phyloP scores from a whole-genome alignment of 208 protist species.

The Trypanosoma cruzi region DNA sequence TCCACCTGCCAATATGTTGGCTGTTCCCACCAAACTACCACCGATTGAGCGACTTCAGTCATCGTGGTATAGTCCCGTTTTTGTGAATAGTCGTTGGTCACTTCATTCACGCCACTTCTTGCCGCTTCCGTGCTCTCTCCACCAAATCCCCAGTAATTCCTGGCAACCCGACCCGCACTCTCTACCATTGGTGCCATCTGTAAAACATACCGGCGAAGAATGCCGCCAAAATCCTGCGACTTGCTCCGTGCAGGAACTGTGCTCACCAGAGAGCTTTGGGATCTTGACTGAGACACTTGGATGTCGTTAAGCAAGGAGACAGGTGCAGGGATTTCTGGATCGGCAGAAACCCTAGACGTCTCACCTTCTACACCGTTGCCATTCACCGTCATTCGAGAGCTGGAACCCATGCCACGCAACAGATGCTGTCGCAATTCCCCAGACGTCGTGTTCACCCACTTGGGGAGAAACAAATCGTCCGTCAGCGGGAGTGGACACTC shows the following conservation, averaged over 20 bases:
- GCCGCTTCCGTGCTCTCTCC: not conserved
- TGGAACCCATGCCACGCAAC: not conserved
- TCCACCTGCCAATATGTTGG: slow-evolving; percentile 24
- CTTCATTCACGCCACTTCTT: not conserved
- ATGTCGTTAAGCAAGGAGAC: not conserved
- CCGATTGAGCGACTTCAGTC: slow-evolving; percentile 20
- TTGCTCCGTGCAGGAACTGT: not conserved
- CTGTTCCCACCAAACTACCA: slow-evolving; percentile 32
- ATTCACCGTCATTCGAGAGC: not conserved
- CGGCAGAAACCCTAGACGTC: not conserved
- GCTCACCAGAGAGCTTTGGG: not conserved
- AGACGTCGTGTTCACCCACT: slow-evolving; percentile 36
- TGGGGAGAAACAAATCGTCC: slow-evolving; percentile 45
- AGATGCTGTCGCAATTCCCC: slow-evolving; percentile 10
- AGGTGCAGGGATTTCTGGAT: not conserved
- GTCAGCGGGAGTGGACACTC: slow-evolving; percentile 38
- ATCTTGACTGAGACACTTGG: not conserved
- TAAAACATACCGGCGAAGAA: slow-evolving; percentile 12
- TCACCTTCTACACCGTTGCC: not conserved
- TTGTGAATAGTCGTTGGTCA: not conserved
- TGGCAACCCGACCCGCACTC: slow-evolving; percentile 1
- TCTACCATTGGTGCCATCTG: slow-evolving; percentile 16
- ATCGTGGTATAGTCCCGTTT: slow-evolving; percentile 15
- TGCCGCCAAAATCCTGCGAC: slow-evolving; percentile 1
- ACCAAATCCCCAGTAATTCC: not conserved